phyloP scores from a whole-genome alignment of 164 flowering plant genomes.

The Aristolochia fimbriata region DNA sequence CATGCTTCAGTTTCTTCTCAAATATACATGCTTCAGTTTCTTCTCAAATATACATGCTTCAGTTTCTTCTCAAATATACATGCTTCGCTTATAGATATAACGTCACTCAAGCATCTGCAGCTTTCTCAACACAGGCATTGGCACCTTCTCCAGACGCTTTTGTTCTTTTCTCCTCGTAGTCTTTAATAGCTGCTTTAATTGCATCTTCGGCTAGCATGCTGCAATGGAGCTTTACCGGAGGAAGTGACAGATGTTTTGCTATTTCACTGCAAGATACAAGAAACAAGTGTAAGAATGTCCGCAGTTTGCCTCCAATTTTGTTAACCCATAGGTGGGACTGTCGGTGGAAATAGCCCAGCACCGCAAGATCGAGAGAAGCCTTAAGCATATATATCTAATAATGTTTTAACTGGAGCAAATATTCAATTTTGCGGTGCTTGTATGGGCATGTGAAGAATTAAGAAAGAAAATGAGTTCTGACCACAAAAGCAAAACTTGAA shows the following conservation, averaged over 20 bases:
- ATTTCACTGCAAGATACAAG: slow-evolving; percentile 48
- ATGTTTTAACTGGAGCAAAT: no score
- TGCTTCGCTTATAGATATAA: no score
- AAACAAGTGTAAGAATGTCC: background rate
- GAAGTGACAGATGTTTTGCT: slow-evolving; percentile 93
- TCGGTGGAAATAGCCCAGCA: no score
- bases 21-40: no score
- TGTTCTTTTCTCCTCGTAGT: slow-evolving; percentile 54
- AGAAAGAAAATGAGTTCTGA: no score
- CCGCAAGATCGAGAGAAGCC: no score
- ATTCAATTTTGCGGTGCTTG: no score
- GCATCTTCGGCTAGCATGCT: slow-evolving; percentile 99
- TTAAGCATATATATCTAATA: no score
- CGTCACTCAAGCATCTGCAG: slow-evolving; percentile 29
- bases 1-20: background rate
- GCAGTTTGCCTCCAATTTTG: no score
- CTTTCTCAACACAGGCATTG: slow-evolving; percentile 28
- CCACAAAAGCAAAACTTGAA: no score
- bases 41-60: background rate
- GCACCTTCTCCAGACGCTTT: slow-evolving; percentile 15
- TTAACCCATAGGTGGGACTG: no score
- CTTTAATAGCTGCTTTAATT: slow-evolving; percentile 88
- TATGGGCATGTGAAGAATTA: no score
- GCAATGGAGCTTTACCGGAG: slow-evolving; percentile 96
- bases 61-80: background rate